Conservation (phyloP, 1,139 yeast genomes). For the Candida mesenterica region DNA sequence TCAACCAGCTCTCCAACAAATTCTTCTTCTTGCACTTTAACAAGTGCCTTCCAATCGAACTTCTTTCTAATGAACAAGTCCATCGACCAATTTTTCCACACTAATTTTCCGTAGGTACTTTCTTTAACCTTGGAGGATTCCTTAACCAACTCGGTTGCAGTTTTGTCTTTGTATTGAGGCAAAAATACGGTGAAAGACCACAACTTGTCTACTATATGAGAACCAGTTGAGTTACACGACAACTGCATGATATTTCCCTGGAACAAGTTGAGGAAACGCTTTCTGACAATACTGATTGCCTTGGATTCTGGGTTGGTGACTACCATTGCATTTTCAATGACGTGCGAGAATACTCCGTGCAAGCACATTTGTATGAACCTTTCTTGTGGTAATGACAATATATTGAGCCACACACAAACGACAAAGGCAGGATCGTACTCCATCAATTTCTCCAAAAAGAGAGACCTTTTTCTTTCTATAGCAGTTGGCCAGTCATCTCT, state of each 20-base stretch:
- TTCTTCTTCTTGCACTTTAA: slow-evolving; percentile 69
- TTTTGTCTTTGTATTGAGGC: slow-evolving; percentile 82
- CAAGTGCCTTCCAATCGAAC: slow-evolving; percentile 76
- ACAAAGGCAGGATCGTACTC: slow-evolving; percentile 63
- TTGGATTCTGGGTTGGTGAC: slow-evolving; percentile 43
- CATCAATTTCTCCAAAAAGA: slow-evolving; percentile 70
- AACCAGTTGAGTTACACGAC: slow-evolving; percentile 86
- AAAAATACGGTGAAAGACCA: slow-evolving; percentile 78
- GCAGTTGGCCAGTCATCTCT: slow-evolving; percentile 91
- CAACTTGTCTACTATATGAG: slow-evolving; percentile 82
- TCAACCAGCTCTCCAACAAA: slow-evolving; percentile 28
- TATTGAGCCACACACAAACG: slow-evolving; percentile 56
- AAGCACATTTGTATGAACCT: slow-evolving; percentile 68
- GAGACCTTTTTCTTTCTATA: slow-evolving; percentile 78
- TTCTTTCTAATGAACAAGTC: slow-evolving; percentile 72
- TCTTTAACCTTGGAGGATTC: slow-evolving; percentile 72
- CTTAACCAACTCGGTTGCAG: slow-evolving; percentile 67
- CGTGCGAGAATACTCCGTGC: slow-evolving; percentile 89
- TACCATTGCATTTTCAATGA: slow-evolving; percentile 61
- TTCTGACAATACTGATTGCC: slow-evolving; percentile 51
- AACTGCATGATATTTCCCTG: slow-evolving; percentile 53
- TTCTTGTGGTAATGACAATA: slow-evolving; percentile 58
- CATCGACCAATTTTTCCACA: slow-evolving; percentile 94
- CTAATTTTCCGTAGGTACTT: slow-evolving; percentile 82
- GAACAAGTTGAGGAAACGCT: slow-evolving; percentile 70